phyloP scores from a whole-genome alignment of 345 rosid genomes.

The Eucalyptus lansdowneana region DNA sequence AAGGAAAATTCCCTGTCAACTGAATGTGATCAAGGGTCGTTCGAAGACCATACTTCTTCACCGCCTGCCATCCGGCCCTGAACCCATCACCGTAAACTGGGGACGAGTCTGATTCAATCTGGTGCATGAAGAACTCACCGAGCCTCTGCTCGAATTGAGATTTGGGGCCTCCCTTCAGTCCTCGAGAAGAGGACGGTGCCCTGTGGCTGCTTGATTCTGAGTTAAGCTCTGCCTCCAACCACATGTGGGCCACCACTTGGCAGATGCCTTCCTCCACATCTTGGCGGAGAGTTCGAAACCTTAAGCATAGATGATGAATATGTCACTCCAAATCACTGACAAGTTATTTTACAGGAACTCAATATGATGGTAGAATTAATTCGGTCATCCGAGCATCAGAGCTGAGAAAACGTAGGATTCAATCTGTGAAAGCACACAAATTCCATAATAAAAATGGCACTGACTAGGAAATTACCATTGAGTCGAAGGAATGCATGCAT shows the following conservation, averaged over 20 bases:
- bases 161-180: constrained; percentile 28
- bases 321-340: neutral
- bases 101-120: constrained; percentile 77
- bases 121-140: constrained; percentile 86
- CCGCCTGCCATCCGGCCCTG: constrained; percentile 58
- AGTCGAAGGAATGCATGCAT: constrained; percentile 99
- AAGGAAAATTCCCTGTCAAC: constrained; percentile 71
- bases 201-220: constrained; percentile 19
- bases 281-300: constrained; percentile 72
- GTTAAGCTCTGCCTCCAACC: constrained; percentile 60
- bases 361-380: neutral
- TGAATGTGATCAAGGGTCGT: constrained; percentile 76
- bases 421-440: neutral
- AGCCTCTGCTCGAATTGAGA: constrained; percentile 78
- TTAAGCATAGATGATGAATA: constrained; percentile 4
- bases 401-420: neutral
- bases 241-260: constrained; percentile 93
- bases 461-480: constrained; percentile 30
- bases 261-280: constrained; percentile 98
- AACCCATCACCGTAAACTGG: constrained; percentile 91
- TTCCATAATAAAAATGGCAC: neutral
- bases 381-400: neutral
- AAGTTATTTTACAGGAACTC: neutral
- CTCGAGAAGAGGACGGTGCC: constrained; percentile 35
- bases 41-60: constrained; percentile 53